These are phyloP conservation scores for Daldinia childiae DNA, from an alignment of 495 filamentous ascomycete species.

Conservation along the genomic window DNA sequence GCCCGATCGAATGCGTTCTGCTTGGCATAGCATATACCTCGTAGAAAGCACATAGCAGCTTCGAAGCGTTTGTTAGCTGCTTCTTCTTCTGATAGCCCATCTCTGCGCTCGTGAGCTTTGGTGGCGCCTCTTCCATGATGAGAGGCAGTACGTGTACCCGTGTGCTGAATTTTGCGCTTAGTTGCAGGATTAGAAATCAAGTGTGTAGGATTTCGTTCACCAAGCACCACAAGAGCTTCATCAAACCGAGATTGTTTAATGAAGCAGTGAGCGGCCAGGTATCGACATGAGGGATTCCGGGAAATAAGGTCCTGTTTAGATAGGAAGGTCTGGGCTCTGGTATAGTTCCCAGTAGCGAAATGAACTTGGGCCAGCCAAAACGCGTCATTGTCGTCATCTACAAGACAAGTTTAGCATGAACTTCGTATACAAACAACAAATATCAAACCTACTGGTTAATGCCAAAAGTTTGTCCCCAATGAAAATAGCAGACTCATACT, in stretches of 20 bases:
- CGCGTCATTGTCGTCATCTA: constrained; percentile 89
- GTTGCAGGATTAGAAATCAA: constrained; percentile 73
- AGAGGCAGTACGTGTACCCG: constrained; percentile 39
- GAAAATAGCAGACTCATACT: constrained; percentile 94
- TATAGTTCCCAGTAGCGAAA: constrained; percentile 93
- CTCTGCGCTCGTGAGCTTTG: constrained; percentile 62
- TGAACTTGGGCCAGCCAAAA: constrained; percentile 96
- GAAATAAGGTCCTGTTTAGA: constrained; percentile 83
- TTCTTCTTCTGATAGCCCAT: constrained; percentile 66
- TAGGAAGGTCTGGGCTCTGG: constrained; percentile 84
- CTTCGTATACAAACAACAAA: neutral
- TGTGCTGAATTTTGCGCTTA: constrained; percentile 62
- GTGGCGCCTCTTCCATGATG: constrained; percentile 46
- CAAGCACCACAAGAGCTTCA: constrained; percentile 86
- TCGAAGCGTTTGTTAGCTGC: constrained; percentile 82
- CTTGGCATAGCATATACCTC: constrained; percentile 94
- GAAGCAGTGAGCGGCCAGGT: constrained; percentile 91
- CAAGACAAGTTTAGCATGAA: constrained; percentile 38
- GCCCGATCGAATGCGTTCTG: constrained; percentile 97
- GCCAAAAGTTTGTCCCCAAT: constrained; percentile 96
- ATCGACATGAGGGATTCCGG: constrained; percentile 85
- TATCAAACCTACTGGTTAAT: constrained; percentile 75
- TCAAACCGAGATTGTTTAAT: constrained; percentile 90
- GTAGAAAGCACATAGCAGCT: constrained; percentile 95
- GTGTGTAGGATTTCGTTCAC: constrained; percentile 90